Conservation (phyloP, 108 stramenopile species). For the Pelagomonas calceolata region DNA sequence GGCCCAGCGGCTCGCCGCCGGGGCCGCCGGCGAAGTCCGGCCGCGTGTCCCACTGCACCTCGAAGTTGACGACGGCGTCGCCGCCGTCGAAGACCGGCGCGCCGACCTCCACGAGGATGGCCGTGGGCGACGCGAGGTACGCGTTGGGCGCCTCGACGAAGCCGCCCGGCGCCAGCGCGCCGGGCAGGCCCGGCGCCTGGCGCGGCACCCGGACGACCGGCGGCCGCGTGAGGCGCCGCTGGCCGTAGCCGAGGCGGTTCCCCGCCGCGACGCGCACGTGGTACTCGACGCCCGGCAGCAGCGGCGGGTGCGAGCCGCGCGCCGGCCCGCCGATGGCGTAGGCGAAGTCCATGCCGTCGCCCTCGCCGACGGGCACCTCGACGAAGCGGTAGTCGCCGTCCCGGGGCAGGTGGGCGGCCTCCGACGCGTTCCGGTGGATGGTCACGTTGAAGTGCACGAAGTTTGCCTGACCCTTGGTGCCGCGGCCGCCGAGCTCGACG, state of each 20-base stretch:
- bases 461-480: too few species aligned
- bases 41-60: conserved; percentile 64
- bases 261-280: conserved; percentile 41
- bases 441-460: neutral
- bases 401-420: too few species aligned
- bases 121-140: conserved; percentile 21
- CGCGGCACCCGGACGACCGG: conserved; percentile 26
- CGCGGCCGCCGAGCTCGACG: too few species aligned
- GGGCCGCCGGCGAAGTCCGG: conserved; percentile 29
- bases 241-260: conserved; percentile 48
- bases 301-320: neutral
- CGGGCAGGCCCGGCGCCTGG: conserved; percentile 37
- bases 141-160: conserved; percentile 24
- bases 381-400: neutral
- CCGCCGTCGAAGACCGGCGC: conserved; percentile 60
- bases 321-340: neutral
- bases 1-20: conserved; percentile 34
- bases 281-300: conserved; percentile 40
- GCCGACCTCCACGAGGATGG: conserved; percentile 48
- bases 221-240: conserved; percentile 38
- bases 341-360: conserved; percentile 13
- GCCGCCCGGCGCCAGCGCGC: conserved; percentile 32
- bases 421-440: neutral
- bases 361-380: conserved; percentile 18
- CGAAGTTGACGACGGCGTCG: conserved; percentile 48